A percentile compares a stretch with the other conserved stretches of the same genome.
These are phyloP conservation scores for Leccinum subrobustum DNA, from an alignment of 1,284 basidiomycete species.

Conservation along the genomic window DNA sequence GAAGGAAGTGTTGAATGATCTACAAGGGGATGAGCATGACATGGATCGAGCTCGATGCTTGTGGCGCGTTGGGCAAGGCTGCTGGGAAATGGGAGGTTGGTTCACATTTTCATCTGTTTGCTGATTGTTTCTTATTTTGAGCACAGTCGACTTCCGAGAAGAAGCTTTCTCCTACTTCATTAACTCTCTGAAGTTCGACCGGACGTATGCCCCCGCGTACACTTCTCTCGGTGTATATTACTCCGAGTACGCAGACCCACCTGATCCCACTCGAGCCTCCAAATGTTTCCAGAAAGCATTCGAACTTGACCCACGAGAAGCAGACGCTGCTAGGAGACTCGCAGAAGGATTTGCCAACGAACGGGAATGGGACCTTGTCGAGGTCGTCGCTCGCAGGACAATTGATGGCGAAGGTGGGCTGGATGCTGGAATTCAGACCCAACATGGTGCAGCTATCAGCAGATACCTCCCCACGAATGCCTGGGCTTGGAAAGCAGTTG, in stretches of 20 bases:
- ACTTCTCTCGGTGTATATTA: conserved; percentile 95
- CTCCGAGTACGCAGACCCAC: conserved; percentile 64
- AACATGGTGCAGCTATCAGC: conserved; percentile 43
- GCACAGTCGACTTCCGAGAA: conserved; percentile 45
- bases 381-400: conserved; percentile 87
- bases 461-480: conserved; percentile 77
- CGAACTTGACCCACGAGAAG: conserved; percentile 90
- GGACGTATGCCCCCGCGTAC: conserved; percentile 87
- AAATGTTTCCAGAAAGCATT: conserved; percentile 99
- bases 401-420: conserved; percentile 91
- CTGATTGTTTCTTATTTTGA: conserved; percentile 5
- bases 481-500: conserved; percentile 99
- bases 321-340: conserved; percentile 79
- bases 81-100: conserved; percentile 76
- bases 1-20: conserved; percentile 52
- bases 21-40: conserved; percentile 52
- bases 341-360: conserved; percentile 92
- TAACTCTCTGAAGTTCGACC: conserved; percentile 72
- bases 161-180: conserved; percentile 84
- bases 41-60: conserved; percentile 73
- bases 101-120: conserved; percentile 6
- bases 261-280: conserved; percentile 82
- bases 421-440: conserved; percentile 55
- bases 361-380: conserved; percentile 94
- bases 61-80: conserved; percentile 81